Base-by-base conservation (phyloP, 257 asterid genomes). In the Gynochthodes officinalis region DNA sequence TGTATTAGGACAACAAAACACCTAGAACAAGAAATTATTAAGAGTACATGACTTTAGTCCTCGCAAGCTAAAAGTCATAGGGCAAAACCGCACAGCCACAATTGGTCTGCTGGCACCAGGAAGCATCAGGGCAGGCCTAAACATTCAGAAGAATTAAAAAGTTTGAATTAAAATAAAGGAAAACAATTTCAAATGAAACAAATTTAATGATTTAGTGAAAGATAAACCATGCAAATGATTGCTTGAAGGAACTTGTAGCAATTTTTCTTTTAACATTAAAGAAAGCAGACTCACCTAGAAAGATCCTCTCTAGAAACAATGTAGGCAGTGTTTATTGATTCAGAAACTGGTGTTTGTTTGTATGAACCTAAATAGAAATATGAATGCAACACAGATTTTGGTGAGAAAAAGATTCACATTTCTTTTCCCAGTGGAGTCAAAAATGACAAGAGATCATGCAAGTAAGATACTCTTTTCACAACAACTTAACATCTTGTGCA, bases 91-190 rank as follows among this genome's bases (percentile, higher is more conserved):
- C 78, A 90, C 89, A n/a, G 97, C 98, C 50, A 95, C 92, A 72
- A 90, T 88, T 49, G 99, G 96, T 83, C 86, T 95, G 89, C 91
- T 95, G 30, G 99, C 95, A 76, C 98, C 95, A 39, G 99, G 98
- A 65, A 95, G 97, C 92, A 95, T 87, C 76, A 95, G 87, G 42
- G 99, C 96, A 61, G 99, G 99, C 83, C 99, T 95, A 86, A 52
- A 72, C 14, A 72, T 33, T 68, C 63, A 54, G 73, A 77, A 78
- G 77, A 61, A 65, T 69, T 66, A 42, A 68, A 76, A 12, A 67
- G 73, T 74, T n/a, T 11, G 9, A 73, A 40, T 43, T 21, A 50
- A 25, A 39, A 73, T 52, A 33, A 73, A 42, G 64, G 57, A 27
- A 25, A 49, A 8, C 15, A 49, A 4, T 40, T 40, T 8, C 42